These are phyloP conservation scores for Incumbomyces delicatus DNA, from an alignment of 2,329 filamentous ascomycete species.

Conservation along the genomic window DNA sequence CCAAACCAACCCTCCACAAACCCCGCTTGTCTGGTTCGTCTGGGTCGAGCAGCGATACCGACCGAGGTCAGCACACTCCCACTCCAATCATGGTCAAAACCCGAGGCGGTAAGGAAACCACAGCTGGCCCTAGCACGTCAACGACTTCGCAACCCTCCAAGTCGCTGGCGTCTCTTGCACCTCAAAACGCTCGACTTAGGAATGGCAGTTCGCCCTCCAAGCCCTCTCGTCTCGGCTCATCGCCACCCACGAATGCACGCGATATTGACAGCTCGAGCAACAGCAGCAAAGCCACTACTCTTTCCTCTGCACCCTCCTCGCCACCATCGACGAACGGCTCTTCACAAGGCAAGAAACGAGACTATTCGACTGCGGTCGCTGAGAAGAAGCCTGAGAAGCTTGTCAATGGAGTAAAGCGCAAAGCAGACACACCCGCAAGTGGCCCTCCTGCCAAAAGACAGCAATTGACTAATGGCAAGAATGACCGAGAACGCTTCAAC, in stretches of 20 bases:
- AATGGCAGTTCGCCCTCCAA: conserved; percentile 48
- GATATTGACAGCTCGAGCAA: conserved; percentile 41
- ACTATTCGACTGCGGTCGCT: conserved; percentile 21
- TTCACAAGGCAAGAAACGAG: conserved; percentile 20
- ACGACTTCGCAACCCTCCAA: conserved; percentile 4
- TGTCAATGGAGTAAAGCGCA: conserved; percentile 27
- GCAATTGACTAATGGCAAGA: conserved; percentile 30
- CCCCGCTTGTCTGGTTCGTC: conserved; percentile 15
- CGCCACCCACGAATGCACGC: conserved; percentile 51
- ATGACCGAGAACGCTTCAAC: conserved; percentile 29
- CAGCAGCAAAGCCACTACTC: conserved; percentile 29
- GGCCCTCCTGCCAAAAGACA: conserved; percentile 22
- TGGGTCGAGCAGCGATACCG: conserved; percentile 11
- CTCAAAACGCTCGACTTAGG: conserved; percentile 25
- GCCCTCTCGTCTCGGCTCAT: conserved; percentile 52
- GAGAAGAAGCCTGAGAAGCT: conserved; percentile 14
- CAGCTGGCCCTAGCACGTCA: not conserved
- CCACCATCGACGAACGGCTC: conserved; percentile 27
- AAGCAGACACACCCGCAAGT: conserved; percentile 26
- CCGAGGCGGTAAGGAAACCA: conserved; percentile 10
- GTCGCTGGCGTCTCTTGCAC: conserved; percentile 9
- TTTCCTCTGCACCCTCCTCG: conserved; percentile 37
- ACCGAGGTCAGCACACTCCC: conserved; percentile 8
- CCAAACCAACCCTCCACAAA: conserved; percentile 14
- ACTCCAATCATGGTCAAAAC: conserved; percentile 10